Conservation (phyloP, 495 filamentous ascomycete species). For the Aspergillus carlsbadensis region DNA sequence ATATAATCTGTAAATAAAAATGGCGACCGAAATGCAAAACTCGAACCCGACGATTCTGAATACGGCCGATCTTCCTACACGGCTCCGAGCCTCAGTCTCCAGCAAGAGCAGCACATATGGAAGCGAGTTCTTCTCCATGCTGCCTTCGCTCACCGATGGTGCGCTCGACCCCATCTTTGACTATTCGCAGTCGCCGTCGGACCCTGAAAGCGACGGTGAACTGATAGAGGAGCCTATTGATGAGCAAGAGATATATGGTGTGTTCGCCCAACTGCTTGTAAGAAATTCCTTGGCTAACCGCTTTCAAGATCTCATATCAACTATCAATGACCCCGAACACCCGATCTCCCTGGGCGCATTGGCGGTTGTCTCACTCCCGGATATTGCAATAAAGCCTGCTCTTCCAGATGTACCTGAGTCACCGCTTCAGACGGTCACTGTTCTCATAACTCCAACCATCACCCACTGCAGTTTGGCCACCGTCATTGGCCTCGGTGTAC, state of each 20-base stretch:
- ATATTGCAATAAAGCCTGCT: slow-evolving; percentile 75
- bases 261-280: background rate
- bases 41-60: slow-evolving; percentile 93
- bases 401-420: slow-evolving; percentile 47
- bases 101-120: slow-evolving; percentile 43
- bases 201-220: slow-evolving; percentile 59
- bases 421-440: slow-evolving; percentile 50
- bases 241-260: slow-evolving; percentile 95
- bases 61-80: slow-evolving; percentile 85
- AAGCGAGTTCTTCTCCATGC: slow-evolving; percentile 41
- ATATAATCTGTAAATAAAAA: slow-evolving; percentile 9
- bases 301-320: slow-evolving; percentile 80
- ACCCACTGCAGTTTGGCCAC: slow-evolving; percentile 96
- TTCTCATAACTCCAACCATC: slow-evolving; percentile 90
- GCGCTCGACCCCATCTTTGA: slow-evolving; percentile 53
- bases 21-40: slow-evolving; percentile 67
- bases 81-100: slow-evolving; percentile 52
- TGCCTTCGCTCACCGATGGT: slow-evolving; percentile 46
- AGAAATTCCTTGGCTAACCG: background rate
- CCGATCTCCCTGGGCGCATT: slow-evolving; percentile 89
- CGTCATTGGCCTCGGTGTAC: slow-evolving; percentile 91
- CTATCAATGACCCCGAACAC: slow-evolving; percentile 94
- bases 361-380: slow-evolving; percentile 88
- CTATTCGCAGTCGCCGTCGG: slow-evolving; percentile 27
- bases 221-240: slow-evolving; percentile 78